Percentiles rank a stretch among this genome's conserved stretches.
Evolutionary conservation across 2,329 filamentous ascomycete genomes (phyloP).

Genomic region (Stachybotrys chartarum): DNA sequence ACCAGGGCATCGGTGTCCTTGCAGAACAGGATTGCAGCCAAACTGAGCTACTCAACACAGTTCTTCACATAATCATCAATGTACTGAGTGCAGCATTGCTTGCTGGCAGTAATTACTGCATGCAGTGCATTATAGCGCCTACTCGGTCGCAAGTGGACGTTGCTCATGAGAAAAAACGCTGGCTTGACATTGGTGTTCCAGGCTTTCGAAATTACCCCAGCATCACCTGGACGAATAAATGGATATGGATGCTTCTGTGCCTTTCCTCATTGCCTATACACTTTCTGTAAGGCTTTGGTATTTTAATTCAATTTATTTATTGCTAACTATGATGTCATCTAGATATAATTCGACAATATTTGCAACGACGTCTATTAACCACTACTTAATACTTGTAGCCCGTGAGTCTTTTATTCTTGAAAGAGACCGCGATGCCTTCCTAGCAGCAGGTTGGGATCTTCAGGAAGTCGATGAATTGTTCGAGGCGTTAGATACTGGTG

Average conservation of each 20-base stretch:
- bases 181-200: slow-evolving; percentile 16
- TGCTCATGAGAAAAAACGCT: slow-evolving; percentile 6
- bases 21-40: background rate
- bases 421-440: too few relatives aligned
- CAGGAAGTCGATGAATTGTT: too few relatives aligned
- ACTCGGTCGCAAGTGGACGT: slow-evolving; percentile 21
- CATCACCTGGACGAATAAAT: slow-evolving; percentile 2
- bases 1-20: background rate
- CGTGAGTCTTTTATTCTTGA: background rate
- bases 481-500: too few relatives aligned
- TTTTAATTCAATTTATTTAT: slow-evolving; percentile 8
- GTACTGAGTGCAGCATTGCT: slow-evolving; percentile 18
- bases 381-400: background rate
- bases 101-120: slow-evolving; percentile 27
- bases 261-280: slow-evolving; percentile 7
- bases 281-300: slow-evolving; percentile 8
- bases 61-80: slow-evolving; percentile 9
- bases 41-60: background rate
- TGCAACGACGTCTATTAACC: background rate
- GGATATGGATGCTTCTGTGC: slow-evolving; percentile 6
- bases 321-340: too few relatives aligned
- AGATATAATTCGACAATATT: background rate
- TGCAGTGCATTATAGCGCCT: slow-evolving; percentile 25
- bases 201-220: slow-evolving; percentile 10
- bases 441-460: too few relatives aligned